Percentiles rank a stretch among this genome's conserved stretches.
Conservation (phyloP, 495 filamentous ascomycete species). For the Hyaloscypha finlandica region DNA sequence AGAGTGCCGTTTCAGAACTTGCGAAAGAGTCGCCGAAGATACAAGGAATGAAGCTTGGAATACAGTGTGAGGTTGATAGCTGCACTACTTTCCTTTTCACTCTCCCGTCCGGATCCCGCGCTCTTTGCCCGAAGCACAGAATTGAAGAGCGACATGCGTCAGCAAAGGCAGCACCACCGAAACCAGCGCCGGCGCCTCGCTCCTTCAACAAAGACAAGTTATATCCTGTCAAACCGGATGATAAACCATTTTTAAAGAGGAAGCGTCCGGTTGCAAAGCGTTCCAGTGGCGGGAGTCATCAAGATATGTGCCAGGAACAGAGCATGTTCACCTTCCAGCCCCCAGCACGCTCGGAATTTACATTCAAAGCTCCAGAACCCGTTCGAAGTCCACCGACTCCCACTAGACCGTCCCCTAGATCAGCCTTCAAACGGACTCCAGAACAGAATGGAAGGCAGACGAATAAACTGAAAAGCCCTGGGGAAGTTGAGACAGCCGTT, state of each 20-base stretch:
- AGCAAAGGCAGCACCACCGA: not conserved
- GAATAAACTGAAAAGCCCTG: not conserved
- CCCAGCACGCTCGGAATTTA: not conserved
- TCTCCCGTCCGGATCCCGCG: not conserved
- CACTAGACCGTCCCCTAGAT: not conserved
- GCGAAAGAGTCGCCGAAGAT: not conserved
- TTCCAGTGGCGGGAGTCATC: not conserved
- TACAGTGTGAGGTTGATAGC: not conserved
- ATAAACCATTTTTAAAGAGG: conserved; percentile 7
- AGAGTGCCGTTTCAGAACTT: not conserved
- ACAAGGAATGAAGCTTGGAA: not conserved
- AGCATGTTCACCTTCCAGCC: not conserved
- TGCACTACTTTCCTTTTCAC: not conserved
- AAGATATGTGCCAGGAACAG: not conserved
- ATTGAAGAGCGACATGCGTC: not conserved
- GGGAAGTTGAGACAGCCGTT: not conserved
- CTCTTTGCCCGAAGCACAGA: not conserved
- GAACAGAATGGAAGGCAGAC: not conserved
- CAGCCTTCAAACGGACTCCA: not conserved
- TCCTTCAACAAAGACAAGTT: conserved; percentile 11
- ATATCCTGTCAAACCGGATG: conserved; percentile 16
- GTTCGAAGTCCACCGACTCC: not conserved
- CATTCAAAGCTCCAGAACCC: not conserved
- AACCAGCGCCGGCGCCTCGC: not conserved
- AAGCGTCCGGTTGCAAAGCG: conserved; percentile 9